Evolutionary conservation across 2,329 filamentous ascomycete genomes (phyloP), one percentile per base, ranked within the genome.

Genomic region (Clonostachys sp.): DNA sequence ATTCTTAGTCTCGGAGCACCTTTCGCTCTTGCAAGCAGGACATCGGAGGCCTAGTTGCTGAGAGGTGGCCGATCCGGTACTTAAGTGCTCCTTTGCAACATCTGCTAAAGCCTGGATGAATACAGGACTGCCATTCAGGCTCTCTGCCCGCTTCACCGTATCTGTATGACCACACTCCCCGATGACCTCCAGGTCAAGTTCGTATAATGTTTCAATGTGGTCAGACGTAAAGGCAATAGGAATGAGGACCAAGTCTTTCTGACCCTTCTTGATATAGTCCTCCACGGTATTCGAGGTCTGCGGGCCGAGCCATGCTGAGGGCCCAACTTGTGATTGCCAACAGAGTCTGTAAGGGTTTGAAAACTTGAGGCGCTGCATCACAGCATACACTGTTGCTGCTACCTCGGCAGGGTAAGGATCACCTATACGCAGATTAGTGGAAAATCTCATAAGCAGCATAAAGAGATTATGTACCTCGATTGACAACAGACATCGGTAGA

Each of bases 151-250:
- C 75, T 95, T 96, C 53, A 99, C 84, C 0, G 84, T 86, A 34
- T 91, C 90, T 1, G 81, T 71, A 59, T 88, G 81, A 13, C 87
- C 84, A 1, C 81, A 89, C 66, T 95, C 91, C 49, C 89, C 87
- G 60, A 99, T 97, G 38, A 99, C 90, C 68, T 99, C 94, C 58
- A 89, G 78, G 64, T 99, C 94, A 45, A 99, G 74, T 67, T 99
- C 94, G 64, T 86, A 97, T 1, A 99, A 75, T 1, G 94, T 99
- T 71, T 99, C 94, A 56, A 99, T 99, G 63, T 99, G 94, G 60
- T 99, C 94, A n/a, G 89, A 95, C 0, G 94, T 99, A 64, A 99
- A 99, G 6, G 94, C 94, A 54, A 99, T 95, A 0, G 94, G 94
- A 48, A 99, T 90, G 7, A 99, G 76, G 2, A 96, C 77, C 47